These are phyloP conservation scores for Colletotrichum chrysophilum DNA, from an alignment of 2,329 filamentous ascomycete genomes.

Conservation along the genomic window DNA sequence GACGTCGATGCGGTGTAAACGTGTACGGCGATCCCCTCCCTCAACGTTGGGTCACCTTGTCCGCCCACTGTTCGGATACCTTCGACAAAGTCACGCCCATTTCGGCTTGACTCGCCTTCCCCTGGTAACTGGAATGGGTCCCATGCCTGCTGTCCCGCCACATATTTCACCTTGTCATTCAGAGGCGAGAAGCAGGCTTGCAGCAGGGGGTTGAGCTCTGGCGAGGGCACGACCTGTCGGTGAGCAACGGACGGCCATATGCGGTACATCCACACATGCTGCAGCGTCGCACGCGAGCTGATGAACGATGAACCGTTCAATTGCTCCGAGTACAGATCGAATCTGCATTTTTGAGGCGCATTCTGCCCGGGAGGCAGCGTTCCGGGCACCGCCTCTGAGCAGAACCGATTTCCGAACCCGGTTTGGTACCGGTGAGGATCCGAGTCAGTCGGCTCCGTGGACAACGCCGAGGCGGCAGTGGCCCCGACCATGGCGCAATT, in stretches of 20 bases:
- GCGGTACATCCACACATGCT: slow-evolving; percentile 39
- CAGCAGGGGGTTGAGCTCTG: slow-evolving; percentile 16
- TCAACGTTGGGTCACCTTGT: neutral
- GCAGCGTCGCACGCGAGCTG: slow-evolving; percentile 30
- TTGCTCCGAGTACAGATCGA: slow-evolving; percentile 50
- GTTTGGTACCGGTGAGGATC: slow-evolving; percentile 59
- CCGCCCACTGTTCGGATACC: neutral
- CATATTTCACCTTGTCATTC: slow-evolving; percentile 50
- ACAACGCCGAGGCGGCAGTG: slow-evolving; percentile 24
- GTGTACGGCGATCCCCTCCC: neutral
- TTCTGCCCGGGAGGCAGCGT: slow-evolving; percentile 50
- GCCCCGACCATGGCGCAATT: slow-evolving; percentile 17
- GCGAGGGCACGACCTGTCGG: slow-evolving; percentile 19
- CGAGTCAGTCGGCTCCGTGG: slow-evolving; percentile 25
- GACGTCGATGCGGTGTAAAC: slow-evolving; percentile 28
- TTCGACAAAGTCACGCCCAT: neutral
- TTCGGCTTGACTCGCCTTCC: too few species aligned
- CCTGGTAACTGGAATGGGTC: slow-evolving; percentile 34
- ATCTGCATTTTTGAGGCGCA: slow-evolving; percentile 45
- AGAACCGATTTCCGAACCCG: slow-evolving; percentile 59
- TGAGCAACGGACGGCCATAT: slow-evolving; percentile 38
- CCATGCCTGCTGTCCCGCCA: slow-evolving; percentile 54
- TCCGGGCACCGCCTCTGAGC: slow-evolving; percentile 48
- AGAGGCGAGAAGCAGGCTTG: slow-evolving; percentile 25
- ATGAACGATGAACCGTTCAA: slow-evolving; percentile 47